Percentiles rank a stretch among this genome's conserved stretches.
phyloP scores from a whole-genome alignment of 2,329 filamentous ascomycete genomes.

The Didymella pomorum region DNA sequence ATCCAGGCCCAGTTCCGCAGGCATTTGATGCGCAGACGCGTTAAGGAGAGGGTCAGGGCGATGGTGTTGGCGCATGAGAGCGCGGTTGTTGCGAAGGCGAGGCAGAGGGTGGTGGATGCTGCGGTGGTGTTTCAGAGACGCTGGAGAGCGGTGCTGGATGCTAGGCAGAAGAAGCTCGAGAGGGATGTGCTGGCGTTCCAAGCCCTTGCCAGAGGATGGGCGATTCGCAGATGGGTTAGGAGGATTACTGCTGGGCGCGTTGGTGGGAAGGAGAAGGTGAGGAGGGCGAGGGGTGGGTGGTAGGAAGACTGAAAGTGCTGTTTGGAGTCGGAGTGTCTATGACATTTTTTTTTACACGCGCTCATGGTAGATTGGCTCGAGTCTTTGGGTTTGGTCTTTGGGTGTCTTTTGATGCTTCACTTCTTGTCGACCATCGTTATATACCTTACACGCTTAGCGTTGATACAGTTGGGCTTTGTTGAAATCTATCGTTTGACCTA shows the following conservation, averaged over 20 bases:
- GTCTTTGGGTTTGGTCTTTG: too few species aligned
- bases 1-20: constrained; percentile 63
- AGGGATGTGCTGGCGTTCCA: constrained; percentile 54
- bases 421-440: not conserved
- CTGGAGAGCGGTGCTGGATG: constrained; percentile 53
- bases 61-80: constrained; percentile 58
- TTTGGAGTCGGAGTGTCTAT: too few species aligned
- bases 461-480: not conserved
- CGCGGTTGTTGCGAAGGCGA: constrained; percentile 56
- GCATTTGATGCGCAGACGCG: constrained; percentile 38
- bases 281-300: constrained; percentile 50
- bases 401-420: too few species aligned
- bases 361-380: too few species aligned
- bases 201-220: constrained; percentile 53
- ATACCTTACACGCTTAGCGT: not conserved
- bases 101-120: constrained; percentile 53
- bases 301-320: constrained; percentile 16
- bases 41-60: constrained; percentile 48
- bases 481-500: not conserved
- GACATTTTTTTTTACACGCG: too few species aligned
- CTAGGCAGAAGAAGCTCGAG: constrained; percentile 47
- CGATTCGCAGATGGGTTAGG: constrained; percentile 45
- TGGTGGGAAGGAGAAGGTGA: constrained; percentile 45
- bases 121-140: constrained; percentile 55
- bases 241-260: constrained; percentile 37